Base-by-base conservation (phyloP, 2,329 filamentous ascomycete genomes). In the Fusarium nygamai region DNA sequence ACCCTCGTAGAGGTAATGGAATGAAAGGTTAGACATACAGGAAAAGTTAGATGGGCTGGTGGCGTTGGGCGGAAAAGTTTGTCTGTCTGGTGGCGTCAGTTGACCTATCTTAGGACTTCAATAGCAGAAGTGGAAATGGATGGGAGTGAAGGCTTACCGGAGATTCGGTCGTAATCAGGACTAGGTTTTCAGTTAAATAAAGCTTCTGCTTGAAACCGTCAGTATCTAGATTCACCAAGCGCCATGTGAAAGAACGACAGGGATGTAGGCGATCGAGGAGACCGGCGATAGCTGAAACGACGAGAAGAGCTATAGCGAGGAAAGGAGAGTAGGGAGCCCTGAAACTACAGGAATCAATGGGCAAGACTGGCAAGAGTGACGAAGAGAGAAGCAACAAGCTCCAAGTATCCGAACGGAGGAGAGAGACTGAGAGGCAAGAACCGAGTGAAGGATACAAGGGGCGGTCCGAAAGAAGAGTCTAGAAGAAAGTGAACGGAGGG, bases 1-100 rank as follows among this genome's bases (percentile, higher is more conserved):
- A 29, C 27, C 12, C 0, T 0, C 11, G 1, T 14, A n/a, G 5
- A n/a, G 29, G 29, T 11, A 5, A 13, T 47, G 0, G 0, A 22
- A 11, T 47, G 19, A 0, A 16, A 5, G 10, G 7, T n/a, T 33
- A 2, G 47, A 33, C 47, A 4, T 33, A 50, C 47, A 19, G 47
- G 29, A 8, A 50, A 33, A n/a, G 47, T n/a, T 13, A 50, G 3
- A 50, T 4, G 7, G 22, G 10, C 14, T 33, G 47, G 47, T 47
- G 44, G 44, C 47, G 20, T 33, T n/a, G 0, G 29, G 47, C 29
- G 20, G 47, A n/a, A n/a, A 33, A 50, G 47, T 1, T 50, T 31
- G 27, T 50, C 47, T 50, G 47, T 50, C 27, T 29, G 19, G 9
- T 50, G 29, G 29, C 22, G 13, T 50, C 5, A 50, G 47, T 33